Evolutionary conservation across 768 basidiomycete species (phyloP), one percentile per base, ranked within the genome.

Genomic region (Termitomyces sp.): DNA sequence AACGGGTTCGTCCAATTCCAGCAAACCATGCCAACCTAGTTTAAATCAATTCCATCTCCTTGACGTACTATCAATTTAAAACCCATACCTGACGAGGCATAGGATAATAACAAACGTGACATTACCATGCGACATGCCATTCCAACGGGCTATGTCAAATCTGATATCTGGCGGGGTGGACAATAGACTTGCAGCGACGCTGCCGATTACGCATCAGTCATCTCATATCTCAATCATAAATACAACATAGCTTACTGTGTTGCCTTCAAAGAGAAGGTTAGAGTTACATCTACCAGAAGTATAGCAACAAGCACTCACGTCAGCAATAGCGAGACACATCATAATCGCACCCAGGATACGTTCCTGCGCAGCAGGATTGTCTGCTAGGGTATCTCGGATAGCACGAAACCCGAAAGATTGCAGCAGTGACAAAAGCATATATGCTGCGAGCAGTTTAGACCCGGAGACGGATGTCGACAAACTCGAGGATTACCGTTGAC

Each of bases 41-140:
- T 17, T 32, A 19, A n/a, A 4, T 48, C 5, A 9, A 35, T 41
- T n/a, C 14, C 19, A 38, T 42, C 3, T 26, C 37, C n/a, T 35
- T 14, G 26, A 28, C 24, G 22, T 28, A 37, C 10, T 24, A n/a
- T 52, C 19, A 38, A 51, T 43, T 17, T 17, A 14, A 21, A 32
- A 19, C 19, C 15, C 70, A 47, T 64, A 87, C 87, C 88, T 78
- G 60, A 76, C 75, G 40, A 72, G 46, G 51, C 85, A 75, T 37
- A 91, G 72, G 24, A 83, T 68, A 30, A 84, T 50, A 22, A 80
- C 78, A 55, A 83, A 71, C 3, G 87, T 83, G 64, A 90, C 84
- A 62, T 90, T 92, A 34, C 88, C 89, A 60, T 90, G 88, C 0
- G 83, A 87, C 75, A 80, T 85, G 26, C 75, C 64, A 66, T 90